A percentile compares a stretch with the other conserved stretches of the same genome.
Evolutionary conservation across 345 rosid genomes (phyloP).

Genomic region (Salix suchowensis): DNA sequence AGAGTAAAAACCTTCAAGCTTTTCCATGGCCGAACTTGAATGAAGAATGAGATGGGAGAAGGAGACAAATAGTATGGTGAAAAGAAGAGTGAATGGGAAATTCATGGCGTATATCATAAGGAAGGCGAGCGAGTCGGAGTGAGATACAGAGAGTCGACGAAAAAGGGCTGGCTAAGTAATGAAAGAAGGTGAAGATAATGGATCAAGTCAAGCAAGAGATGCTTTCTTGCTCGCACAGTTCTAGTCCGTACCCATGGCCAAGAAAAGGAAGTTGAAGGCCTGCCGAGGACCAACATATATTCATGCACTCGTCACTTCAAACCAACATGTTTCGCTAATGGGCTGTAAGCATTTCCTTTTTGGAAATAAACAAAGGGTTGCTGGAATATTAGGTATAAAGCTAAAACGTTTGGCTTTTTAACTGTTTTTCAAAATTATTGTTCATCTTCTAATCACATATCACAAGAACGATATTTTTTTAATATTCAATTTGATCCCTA

Average conservation of each 20-base stretch:
- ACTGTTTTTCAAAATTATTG: too few species aligned
- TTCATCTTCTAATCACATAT: too few species aligned
- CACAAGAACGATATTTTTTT: too few species aligned
- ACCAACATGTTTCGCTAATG: background rate
- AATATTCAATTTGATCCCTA: too few species aligned
- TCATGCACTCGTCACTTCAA: background rate
- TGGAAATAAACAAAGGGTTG: background rate
- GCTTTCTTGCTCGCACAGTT: background rate
- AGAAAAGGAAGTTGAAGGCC: background rate
- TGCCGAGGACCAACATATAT: background rate
- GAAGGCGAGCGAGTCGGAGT: background rate
- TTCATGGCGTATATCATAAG: conserved; percentile 4
- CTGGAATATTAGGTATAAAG: too few species aligned
- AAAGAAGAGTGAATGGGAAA: background rate
- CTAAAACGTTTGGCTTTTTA: too few species aligned
- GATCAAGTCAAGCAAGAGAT: background rate
- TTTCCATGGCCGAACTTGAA: conserved; percentile 1
- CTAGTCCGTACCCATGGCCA: background rate
- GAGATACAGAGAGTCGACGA: background rate
- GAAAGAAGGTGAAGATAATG: background rate
- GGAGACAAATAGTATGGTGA: background rate
- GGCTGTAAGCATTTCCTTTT: background rate
- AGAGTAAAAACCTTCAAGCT: background rate
- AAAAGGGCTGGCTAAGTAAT: background rate
- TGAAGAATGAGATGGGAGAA: background rate